These are phyloP conservation scores for Populus euphratica DNA, from an alignment of 345 rosid genomes.

Conservation along the genomic window DNA sequence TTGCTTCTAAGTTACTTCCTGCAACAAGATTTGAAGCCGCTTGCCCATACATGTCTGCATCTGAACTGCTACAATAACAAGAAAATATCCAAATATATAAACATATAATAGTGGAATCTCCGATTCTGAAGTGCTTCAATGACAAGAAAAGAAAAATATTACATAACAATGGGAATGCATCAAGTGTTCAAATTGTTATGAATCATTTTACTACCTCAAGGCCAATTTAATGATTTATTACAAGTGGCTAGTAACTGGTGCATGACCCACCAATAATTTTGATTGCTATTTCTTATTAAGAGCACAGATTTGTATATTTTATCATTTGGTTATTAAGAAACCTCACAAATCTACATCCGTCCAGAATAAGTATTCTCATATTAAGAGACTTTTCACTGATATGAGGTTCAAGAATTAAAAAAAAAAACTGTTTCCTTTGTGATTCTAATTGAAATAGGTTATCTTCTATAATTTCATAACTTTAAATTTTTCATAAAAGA, in stretches of 20 bases:
- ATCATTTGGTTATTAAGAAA: too few relatives aligned
- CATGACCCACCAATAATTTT: not conserved
- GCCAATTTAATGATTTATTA: not conserved
- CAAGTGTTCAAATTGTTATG: too few relatives aligned
- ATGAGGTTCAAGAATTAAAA: not conserved
- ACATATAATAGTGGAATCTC: too few relatives aligned
- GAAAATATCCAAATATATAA: not conserved
- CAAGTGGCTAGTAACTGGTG: not conserved
- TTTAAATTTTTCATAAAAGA: not conserved
- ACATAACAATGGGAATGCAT: not conserved
- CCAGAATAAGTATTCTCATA: not conserved
- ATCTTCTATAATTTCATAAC: not conserved
- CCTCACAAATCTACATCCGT: not conserved
- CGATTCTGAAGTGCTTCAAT: not conserved
- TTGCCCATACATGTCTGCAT: slow-evolving; percentile 20
- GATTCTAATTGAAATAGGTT: not conserved
- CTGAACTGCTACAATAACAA: slow-evolving; percentile 15
- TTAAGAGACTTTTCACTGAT: not conserved
- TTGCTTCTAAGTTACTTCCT: slow-evolving; percentile 21
- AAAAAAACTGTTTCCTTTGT: not conserved
- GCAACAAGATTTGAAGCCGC: slow-evolving; percentile 34
- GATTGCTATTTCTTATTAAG: not conserved
- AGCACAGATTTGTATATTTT: not conserved
- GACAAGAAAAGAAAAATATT: not conserved
- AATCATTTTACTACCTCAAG: too few relatives aligned